Base-by-base conservation (phyloP, 805 yeast species). In the Yarrowia sp. region DNA sequence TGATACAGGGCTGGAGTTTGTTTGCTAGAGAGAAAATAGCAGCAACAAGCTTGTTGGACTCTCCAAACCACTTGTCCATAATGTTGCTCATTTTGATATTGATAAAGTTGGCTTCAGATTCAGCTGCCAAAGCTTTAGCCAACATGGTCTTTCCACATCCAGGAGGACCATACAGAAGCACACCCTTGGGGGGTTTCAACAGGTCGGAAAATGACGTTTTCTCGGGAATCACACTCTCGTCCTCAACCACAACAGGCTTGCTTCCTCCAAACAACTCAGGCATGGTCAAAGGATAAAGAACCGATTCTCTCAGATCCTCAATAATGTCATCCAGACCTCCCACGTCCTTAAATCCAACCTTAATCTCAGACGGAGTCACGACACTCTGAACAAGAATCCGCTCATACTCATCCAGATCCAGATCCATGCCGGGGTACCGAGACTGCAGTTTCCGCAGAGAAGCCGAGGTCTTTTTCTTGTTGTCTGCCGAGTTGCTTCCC, bases 31-130 rank as follows among this genome's bases (percentile, higher is more conserved):
- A 87, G 74, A 93, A 93, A 39, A 93, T 84, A 0, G 97, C 98
- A 69, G 92, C 96, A 0, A 91, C 95, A 57, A 92, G 86, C 77
- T 95, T 95, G 75, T 95, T 93, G 33, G 93, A 86, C 76, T 93
- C 98, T 14, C 99, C 99, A 73, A 90, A 93, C 96, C 97, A 93
- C 76, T 93, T 93, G 77, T 95, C 97, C 93, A 92, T 89, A 15
- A 93, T 85, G 2, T 93, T 86, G 31, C 97, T 91, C 96, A 93
- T 89, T 74, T 96, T 83, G 61, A 93, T 88, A 71, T 92, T 91
- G 58, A 93, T 83, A 76, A 93, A 93, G 70, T 87, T 91, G 0
- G 98, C 98, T 0, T 90, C 91, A 69, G 96, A 87, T 74, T 92
- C 97, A 65, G 85, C 83, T 0, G 98, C 98, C 42, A 93, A 82